These are phyloP conservation scores for Magnaporthales sp. DNA, from an alignment of 2,329 filamentous ascomycete genomes.

Conservation along the genomic window DNA sequence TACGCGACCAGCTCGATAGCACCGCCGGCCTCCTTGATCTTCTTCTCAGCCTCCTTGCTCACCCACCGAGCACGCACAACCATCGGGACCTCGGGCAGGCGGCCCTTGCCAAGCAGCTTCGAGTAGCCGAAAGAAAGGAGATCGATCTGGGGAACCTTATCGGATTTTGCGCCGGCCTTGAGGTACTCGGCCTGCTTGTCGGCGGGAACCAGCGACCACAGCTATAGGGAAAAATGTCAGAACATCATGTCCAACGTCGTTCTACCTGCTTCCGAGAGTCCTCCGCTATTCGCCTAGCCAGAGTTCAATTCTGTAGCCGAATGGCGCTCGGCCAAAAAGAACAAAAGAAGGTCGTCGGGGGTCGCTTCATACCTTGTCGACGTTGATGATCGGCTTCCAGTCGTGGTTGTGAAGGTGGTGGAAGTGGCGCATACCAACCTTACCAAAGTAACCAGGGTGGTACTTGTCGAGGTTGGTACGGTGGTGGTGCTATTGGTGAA, in stretches of 20 bases:
- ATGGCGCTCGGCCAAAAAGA: background rate
- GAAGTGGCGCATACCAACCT: conserved; percentile 94
- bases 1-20: conserved; percentile 93
- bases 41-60: conserved; percentile 92
- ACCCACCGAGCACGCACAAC: conserved; percentile 95
- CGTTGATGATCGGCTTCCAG: conserved; percentile 98
- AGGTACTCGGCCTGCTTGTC: conserved; percentile 94
- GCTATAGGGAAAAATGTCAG: conserved; percentile 37
- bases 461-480: conserved; percentile 78
- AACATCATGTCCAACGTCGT: background rate
- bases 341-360: background rate
- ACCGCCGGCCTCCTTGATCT: conserved; percentile 97
- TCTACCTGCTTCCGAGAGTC: background rate
- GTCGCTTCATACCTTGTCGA: conserved; percentile 72
- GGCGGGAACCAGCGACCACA: conserved; percentile 88
- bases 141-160: conserved; percentile 96
- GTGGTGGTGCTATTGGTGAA: conserved; percentile 68
- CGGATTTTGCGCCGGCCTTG: conserved; percentile 59
- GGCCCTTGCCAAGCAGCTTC: conserved; percentile 98
- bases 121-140: conserved; percentile 95
- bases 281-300: background rate
- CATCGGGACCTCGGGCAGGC: conserved; percentile 84
- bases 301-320: background rate
- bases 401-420: conserved; percentile 92
- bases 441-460: conserved; percentile 99